Evolutionary conservation across 108 stramenopile genomes (phyloP).

Genomic region (Cyclotella choctawhatcheeana): DNA sequence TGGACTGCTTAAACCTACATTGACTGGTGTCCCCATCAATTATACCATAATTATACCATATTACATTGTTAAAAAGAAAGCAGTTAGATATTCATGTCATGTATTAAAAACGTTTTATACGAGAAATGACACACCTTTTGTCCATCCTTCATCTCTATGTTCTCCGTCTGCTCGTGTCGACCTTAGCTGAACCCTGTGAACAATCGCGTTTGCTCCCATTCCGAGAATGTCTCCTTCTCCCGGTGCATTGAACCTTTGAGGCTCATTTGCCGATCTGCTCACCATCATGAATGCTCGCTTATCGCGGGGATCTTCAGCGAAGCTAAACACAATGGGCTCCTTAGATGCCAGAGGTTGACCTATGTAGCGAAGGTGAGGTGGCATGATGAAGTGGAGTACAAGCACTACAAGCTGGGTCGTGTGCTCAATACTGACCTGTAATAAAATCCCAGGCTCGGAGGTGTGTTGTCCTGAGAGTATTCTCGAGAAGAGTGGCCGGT

Average conservation of each 20-base stretch:
- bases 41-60: no score
- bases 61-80: no score
- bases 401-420: no score
- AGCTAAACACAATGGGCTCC: slow-evolving; percentile 71
- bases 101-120: no score
- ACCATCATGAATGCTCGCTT: slow-evolving; percentile 78
- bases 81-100: no score
- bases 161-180: slow-evolving; percentile 41
- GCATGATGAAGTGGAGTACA: no score
- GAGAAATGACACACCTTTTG: no score
- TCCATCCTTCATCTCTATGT: slow-evolving; percentile 51
- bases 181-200: slow-evolving; percentile 67
- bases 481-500: slow-evolving; percentile 67
- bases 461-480: slow-evolving; percentile 64
- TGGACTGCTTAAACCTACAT: no score
- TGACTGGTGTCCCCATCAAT: no score
- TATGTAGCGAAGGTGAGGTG: no score
- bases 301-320: slow-evolving; percentile 64
- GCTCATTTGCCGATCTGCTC: slow-evolving; percentile 59
- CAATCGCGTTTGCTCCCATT: slow-evolving; percentile 83
- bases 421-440: slow-evolving; percentile 67
- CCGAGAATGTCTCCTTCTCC: slow-evolving; percentile 78
- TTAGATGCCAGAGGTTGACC: slow-evolving; percentile 67
- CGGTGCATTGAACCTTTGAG: slow-evolving; percentile 68
- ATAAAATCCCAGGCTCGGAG: slow-evolving; percentile 82